phyloP scores from a whole-genome alignment of 2,329 filamentous ascomycete genomes.

The Hymenoscyphus scutula region DNA sequence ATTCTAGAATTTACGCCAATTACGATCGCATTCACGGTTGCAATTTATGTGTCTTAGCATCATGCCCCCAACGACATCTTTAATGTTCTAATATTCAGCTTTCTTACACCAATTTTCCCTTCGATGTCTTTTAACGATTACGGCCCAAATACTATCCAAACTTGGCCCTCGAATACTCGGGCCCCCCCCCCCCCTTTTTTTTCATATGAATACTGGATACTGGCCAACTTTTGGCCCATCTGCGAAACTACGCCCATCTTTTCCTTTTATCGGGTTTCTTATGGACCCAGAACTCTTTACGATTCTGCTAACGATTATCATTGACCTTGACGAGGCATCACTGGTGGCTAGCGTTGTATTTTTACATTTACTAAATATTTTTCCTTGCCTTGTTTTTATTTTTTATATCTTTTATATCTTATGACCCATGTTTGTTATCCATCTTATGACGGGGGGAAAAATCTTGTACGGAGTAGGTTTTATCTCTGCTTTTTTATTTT shows the following conservation, averaged over 20 bases:
- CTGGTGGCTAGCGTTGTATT: constrained; percentile 20
- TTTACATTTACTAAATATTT: constrained; percentile 1
- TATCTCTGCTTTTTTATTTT: not conserved
- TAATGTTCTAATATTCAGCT: constrained; percentile 22
- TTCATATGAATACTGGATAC: not conserved
- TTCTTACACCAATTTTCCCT: constrained; percentile 12
- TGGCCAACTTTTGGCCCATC: constrained; percentile 5
- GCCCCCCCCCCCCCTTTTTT: too few relatives aligned
- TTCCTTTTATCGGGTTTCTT: not conserved
- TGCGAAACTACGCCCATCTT: constrained; percentile 10
- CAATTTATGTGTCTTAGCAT: constrained; percentile 10
- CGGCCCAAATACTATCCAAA: constrained; percentile 5
- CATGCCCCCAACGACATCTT: constrained; percentile 23
- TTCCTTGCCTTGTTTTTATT: too few relatives aligned
- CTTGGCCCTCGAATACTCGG: constrained; percentile 4
- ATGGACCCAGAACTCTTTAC: constrained; percentile 1
- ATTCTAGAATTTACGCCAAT: constrained; percentile 26
- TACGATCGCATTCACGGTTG: constrained; percentile 20
- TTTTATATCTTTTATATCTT: too few relatives aligned
- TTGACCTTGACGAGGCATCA: constrained; percentile 13
- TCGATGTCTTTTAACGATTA: constrained; percentile 15
- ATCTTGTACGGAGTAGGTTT: not conserved
- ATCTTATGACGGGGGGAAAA: not conserved
- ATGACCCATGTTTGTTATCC: not conserved
- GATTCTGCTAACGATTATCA: constrained; percentile 21